These are phyloP conservation scores for Thielaviopsis punctulata DNA, from an alignment of 2,329 filamentous ascomycete genomes.

Conservation along the genomic window DNA sequence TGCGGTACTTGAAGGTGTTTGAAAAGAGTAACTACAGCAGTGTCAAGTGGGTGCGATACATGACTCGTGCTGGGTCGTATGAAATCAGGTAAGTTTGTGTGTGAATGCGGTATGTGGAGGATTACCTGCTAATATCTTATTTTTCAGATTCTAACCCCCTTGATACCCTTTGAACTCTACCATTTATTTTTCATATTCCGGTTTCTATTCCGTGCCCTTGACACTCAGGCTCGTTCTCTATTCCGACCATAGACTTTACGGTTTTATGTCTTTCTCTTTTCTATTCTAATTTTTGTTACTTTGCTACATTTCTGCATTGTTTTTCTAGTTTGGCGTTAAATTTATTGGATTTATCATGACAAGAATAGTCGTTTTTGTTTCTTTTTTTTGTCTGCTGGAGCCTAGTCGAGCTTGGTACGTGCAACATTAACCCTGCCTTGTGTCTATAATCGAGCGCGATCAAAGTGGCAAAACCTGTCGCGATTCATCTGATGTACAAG, in stretches of 20 bases:
- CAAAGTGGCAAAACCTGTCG: neutral
- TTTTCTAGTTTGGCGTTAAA: conserved; percentile 1
- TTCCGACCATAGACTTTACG: conserved; percentile 2
- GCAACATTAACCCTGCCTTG: neutral
- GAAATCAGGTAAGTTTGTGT: conserved; percentile 61
- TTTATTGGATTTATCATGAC: neutral
- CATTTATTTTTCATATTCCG: neutral
- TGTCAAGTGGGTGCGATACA: conserved; percentile 98
- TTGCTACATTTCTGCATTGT: neutral
- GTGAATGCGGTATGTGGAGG: neutral
- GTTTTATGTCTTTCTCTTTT: conserved; percentile 1
- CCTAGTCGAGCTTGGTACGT: neutral
- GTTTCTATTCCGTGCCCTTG: neutral
- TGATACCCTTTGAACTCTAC: conserved; percentile 12
- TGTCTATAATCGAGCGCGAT: neutral
- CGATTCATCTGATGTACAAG: neutral
- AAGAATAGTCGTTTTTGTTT: neutral
- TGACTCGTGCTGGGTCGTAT: conserved; percentile 95
- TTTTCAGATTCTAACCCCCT: conserved; percentile 20
- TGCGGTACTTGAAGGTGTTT: conserved; percentile 94
- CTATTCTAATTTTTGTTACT: neutral
- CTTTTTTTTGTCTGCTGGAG: too few relatives aligned
- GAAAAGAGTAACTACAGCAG: conserved; percentile 98
- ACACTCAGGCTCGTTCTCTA: neutral
- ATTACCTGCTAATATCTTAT: conserved; percentile 11